These are phyloP conservation scores for Eucalyptus albens DNA, from an alignment of 345 rosid genomes.

Conservation along the genomic window DNA sequence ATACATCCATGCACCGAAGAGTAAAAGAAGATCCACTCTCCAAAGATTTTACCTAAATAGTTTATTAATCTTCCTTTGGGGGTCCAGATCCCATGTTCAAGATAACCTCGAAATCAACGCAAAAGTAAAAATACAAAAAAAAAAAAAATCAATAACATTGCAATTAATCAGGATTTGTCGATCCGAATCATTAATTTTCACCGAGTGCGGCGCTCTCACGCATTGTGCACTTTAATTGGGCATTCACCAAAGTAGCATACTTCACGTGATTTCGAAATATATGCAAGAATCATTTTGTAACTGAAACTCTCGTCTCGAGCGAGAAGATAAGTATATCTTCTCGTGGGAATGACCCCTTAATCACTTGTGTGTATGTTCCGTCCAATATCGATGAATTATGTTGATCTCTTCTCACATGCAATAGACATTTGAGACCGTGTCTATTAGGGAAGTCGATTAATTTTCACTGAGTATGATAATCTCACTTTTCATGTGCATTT, in stretches of 20 bases:
- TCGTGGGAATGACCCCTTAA: background rate
- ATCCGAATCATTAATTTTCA: background rate
- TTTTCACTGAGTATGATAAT: background rate
- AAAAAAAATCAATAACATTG: background rate
- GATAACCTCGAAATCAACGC: background rate
- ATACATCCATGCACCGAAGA: background rate
- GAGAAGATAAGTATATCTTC: background rate
- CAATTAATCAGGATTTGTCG: background rate
- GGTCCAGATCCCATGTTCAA: background rate
- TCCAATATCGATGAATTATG: background rate
- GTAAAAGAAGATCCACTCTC: background rate
- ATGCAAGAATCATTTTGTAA: background rate
- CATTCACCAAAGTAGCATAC: background rate
- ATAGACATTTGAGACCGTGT: background rate
- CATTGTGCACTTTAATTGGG: background rate
- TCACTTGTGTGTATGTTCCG: accelerated
- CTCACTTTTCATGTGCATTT: background rate
- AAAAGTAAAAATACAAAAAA: accelerated
- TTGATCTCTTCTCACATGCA: background rate
- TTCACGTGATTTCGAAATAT: background rate
- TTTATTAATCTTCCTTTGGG: background rate
- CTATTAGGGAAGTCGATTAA: background rate
- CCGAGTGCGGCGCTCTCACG: background rate
- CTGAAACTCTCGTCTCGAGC: background rate
- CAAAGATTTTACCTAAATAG: background rate